These are phyloP conservation scores for Botrytis hyacinthi DNA, from an alignment of 2,329 filamentous ascomycete genomes.

Conservation along the genomic window DNA sequence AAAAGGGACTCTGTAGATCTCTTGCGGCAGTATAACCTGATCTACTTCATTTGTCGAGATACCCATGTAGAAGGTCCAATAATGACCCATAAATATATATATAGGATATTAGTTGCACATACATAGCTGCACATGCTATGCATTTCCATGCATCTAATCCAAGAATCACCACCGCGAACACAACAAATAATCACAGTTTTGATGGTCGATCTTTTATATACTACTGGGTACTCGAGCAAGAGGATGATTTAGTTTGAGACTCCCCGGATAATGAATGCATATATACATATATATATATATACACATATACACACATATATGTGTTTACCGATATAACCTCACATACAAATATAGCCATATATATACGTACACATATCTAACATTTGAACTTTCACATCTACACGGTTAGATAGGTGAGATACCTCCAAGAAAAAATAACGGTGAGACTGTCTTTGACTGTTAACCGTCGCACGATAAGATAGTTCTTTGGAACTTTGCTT, in stretches of 20 bases:
- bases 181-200: background rate
- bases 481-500: background rate
- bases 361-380: too few relatives aligned
- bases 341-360: too few relatives aligned
- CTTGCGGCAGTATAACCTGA: background rate
- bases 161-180: background rate
- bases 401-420: background rate
- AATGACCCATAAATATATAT: background rate
- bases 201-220: background rate
- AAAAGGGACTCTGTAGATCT: background rate
- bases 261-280: background rate
- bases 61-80: background rate
- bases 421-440: background rate
- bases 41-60: background rate
- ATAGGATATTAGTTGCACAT: too few relatives aligned
- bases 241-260: background rate
- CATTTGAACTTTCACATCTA: too few relatives aligned
- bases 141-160: background rate
- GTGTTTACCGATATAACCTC: too few relatives aligned
- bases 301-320: too few relatives aligned
- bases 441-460: background rate
- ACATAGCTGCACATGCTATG: background rate
- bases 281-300: background rate
- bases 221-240: background rate
- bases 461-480: background rate